phyloP scores from a whole-genome alignment of 768 basidiomycete genomes.

The Chalciporus sphaerocephalus region DNA sequence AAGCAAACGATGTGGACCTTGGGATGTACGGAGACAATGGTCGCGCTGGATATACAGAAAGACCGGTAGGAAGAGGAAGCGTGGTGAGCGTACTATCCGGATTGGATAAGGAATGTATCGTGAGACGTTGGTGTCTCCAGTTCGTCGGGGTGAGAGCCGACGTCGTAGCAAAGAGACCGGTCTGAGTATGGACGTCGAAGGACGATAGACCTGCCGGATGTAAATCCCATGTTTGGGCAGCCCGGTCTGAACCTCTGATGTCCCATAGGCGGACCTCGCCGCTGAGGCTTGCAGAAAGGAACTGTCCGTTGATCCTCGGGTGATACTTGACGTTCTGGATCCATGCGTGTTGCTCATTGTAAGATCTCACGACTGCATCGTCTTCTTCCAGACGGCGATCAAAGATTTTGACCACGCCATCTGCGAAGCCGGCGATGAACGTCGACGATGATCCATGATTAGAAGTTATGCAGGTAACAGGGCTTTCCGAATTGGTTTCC shows the following conservation, averaged over 20 bases:
- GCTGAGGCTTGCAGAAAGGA: constrained; percentile 83
- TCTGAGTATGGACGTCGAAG: constrained; percentile 81
- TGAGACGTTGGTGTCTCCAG: constrained; percentile 64
- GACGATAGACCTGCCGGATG: constrained; percentile 72
- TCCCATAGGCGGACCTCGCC: constrained; percentile 94
- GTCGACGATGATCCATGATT: constrained; percentile 73
- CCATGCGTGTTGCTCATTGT: constrained; percentile 79
- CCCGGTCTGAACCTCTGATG: constrained; percentile 57
- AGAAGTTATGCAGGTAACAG: constrained; percentile 79
- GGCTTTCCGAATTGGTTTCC: constrained; percentile 84
- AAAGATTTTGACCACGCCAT: constrained; percentile 85
- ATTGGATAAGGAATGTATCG: constrained; percentile 52
- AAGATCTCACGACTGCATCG: constrained; percentile 76
- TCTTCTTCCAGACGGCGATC: constrained; percentile 86
- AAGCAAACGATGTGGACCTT: constrained; percentile 59
- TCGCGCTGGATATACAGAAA: constrained; percentile 52
- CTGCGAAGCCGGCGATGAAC: constrained; percentile 88
- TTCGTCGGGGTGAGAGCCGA: constrained; percentile 56
- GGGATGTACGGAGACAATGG: constrained; percentile 58
- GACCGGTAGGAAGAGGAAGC: constrained; percentile 50
- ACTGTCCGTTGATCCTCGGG: constrained; percentile 58
- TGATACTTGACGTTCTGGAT: constrained; percentile 89
- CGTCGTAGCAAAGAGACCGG: constrained; percentile 76
- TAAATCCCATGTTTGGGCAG: constrained; percentile 59
- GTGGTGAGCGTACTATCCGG: constrained; percentile 35